Base-by-base conservation (phyloP, 768 basidiomycete genomes). In the Suillus bovinus region DNA sequence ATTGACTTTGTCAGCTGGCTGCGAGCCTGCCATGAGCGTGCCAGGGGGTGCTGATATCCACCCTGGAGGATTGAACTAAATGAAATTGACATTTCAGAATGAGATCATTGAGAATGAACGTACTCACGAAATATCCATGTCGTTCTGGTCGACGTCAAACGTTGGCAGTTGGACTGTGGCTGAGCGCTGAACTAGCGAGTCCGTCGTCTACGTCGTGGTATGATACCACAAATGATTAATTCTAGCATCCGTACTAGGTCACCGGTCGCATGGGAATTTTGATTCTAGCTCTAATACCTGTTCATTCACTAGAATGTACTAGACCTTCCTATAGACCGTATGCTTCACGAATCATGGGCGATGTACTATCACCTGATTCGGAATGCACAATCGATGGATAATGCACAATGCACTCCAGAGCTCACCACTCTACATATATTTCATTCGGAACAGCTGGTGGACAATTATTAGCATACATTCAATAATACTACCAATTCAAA, bases 11-110 rank as follows among this genome's bases (percentile, higher is more conserved):
- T 88, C 71, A 96, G 84, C 63, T 85, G 82, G 54, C 90, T 86
- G 62, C 86, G 85, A 29, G 85, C 82, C 77, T 99, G 97, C 88
- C 92, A 96, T 78, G 86, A 82, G 20, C 97, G 90, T 6, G 94
- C 84, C 66, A 93, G 84, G n/a, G 95, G 92, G 77, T 98, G 95
- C 63, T 92, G 89, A 80, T 98, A 98, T 44, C 97, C 97, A 63
- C 96, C 96, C 74, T 97, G 93, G 31, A 94, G 83, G 68, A 93
- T 82, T 8, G 93, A 94, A 22, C 91, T 89, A 62, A 55, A 8
- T 4, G 7, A 11, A 33, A 33, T 33, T 11, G 0, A 31, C 1
- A 6, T 33, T 33, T n/a, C 13, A 52, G 29, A 52, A 11, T n/a
- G 29, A 52, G 31, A 33, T 33, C 6, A 20, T 50, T 31, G 11